A percentile compares a stretch with the other conserved stretches of the same genome.
Conservation (phyloP, 805 yeast genomes). For the Schwanniomyces vanrijiae region DNA sequence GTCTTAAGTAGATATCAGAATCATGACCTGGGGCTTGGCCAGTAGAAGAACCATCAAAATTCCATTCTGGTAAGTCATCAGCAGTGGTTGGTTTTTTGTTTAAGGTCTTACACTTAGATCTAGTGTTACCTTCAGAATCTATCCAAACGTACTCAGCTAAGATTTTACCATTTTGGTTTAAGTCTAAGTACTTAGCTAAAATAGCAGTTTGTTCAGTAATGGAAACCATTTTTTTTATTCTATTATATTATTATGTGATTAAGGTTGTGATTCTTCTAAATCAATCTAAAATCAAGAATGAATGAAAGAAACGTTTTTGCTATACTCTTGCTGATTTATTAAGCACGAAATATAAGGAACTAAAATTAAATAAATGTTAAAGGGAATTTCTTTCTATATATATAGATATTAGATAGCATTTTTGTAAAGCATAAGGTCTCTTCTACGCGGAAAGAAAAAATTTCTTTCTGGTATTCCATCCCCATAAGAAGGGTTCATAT, state of each 20-base stretch:
- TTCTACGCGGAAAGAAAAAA: not conserved
- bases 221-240: constrained; percentile 2
- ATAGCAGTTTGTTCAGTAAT: constrained; percentile 72
- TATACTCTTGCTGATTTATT: not conserved
- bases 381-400: not conserved
- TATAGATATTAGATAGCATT: not conserved
- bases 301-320: not conserved
- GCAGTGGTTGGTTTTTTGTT: constrained; percentile 63
- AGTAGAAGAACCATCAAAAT: constrained; percentile 98
- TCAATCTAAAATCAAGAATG: not conserved
- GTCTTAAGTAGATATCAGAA: constrained; percentile 93
- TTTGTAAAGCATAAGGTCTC: not conserved
- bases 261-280: not conserved
- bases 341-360: not conserved
- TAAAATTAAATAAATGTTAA: not conserved
- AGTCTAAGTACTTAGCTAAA: constrained; percentile 76
- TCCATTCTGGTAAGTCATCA: constrained; percentile 97
- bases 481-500: not conserved
- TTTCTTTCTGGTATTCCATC: not conserved
- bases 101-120: constrained; percentile 94
- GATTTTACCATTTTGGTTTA: constrained; percentile 82
- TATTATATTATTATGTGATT: not conserved
- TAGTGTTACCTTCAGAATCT: constrained; percentile 84
- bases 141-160: constrained; percentile 98
- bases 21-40: constrained; percentile 98